Evolutionary conservation across 176 grass and related monocot genomes (phyloP).

Genomic region (Sorghum bicolor): Sorghum_bicolor_NCBIv3 NC_012877.2:473001-473500

Average conservation of each 20-base stretch:
- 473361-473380: conserved; percentile 89
- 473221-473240: conserved; percentile 50
- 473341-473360: conserved; percentile 82
- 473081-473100: conserved; percentile 44
- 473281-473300: conserved; percentile 55
- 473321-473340: conserved; percentile 69
- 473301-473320: conserved; percentile 74
- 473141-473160: conserved; percentile 26
- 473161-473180: background rate
- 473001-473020: conserved; percentile 18
- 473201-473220: background rate
- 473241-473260: conserved; percentile 73
- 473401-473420: background rate
- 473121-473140: conserved; percentile 10
- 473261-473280: conserved; percentile 56
- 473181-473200: background rate
- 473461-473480: background rate
- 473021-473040: conserved; percentile 40
- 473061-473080: conserved; percentile 44
- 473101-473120: conserved; percentile 41
- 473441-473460: background rate
- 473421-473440: background rate
- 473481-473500: background rate
- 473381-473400: conserved; percentile 73
- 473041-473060: conserved; percentile 63